Evolutionary conservation across 768 basidiomycete species (phyloP), one percentile per base, ranked within the genome.

Genomic region (Udeniomyces megalosporus): DNA sequence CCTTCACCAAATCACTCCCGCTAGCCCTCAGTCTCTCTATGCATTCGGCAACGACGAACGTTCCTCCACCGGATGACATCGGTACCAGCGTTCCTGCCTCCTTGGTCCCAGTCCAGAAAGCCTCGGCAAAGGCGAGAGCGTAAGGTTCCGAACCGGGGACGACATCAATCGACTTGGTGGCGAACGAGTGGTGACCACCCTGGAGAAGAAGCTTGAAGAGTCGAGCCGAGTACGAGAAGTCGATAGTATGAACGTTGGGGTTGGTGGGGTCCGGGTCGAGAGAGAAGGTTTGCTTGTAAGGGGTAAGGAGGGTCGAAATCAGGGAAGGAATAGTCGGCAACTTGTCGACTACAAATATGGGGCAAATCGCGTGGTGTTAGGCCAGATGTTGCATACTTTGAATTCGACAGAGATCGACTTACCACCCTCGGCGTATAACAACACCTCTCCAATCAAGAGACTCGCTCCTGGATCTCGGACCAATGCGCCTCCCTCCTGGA

Each of bases 371-470:
- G 44, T 12, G 26, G 47, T n/a, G 47, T 26, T n/a, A 48, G 14
- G 14, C 4, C 4, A 4, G 14, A 7, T 26, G 26, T 20, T 4
- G 26, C 14, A 14, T 20, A 15, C 26, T 20, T 4, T 48, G 47
- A 20, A 14, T n/a, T 26, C 14, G n/a, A 38, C 46, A 28, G 34
- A 28, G n/a, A n/a, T 15, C 2, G 32, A 77, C 80, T 60, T 66
- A 90, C 90, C 88, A 69, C 86, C 89, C 42, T 88, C 84, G 3
- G 86, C 82, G 60, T 81, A 84, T 0, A 95, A 80, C 83, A 93
- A 82, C 53, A 90, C 77, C 66, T 96, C 91, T 12, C 79, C 76
- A 7, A 88, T 78, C 0, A 92, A 77, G 56, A 95, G 72, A 64
- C 85, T 85, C 7, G 86, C 87, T 24, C 83, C 85, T 0, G 90